A percentile compares a stretch with the other conserved stretches of the same genome.
Evolutionary conservation across 2,329 filamentous ascomycete species (phyloP).

Genomic region (Emmonsia crescens): DNA sequence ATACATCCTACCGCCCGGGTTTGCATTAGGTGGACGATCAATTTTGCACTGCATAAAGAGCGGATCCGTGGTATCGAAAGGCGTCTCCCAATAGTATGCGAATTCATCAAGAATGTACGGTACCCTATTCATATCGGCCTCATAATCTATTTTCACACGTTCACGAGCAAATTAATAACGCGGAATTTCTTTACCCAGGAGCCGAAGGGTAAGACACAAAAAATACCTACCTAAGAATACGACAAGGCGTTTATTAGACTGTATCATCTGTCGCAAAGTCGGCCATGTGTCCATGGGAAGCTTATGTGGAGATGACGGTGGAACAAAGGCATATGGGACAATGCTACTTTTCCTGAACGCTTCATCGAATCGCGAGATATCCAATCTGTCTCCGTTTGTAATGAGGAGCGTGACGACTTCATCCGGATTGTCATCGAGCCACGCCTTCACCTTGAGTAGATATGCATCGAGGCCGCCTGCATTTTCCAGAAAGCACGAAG

Average conservation of each 20-base stretch:
- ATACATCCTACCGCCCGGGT: conserved; percentile 33
- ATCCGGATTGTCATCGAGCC: conserved; percentile 47
- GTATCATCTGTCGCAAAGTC: conserved; percentile 32
- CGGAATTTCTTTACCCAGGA: not conserved
- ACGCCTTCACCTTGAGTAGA: conserved; percentile 47
- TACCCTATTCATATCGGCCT: conserved; percentile 26
- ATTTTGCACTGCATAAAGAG: conserved; percentile 34
- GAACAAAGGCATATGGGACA: conserved; percentile 28
- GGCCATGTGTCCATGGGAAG: conserved; percentile 33
- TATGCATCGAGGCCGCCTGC: conserved; percentile 47
- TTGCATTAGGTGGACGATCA: conserved; percentile 32
- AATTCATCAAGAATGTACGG: conserved; percentile 37
- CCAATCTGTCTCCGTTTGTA: conserved; percentile 46
- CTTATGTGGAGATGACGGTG: conserved; percentile 19
- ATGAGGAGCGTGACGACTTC: conserved; percentile 55
- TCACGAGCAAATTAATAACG: not conserved
- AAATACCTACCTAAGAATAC: conserved; percentile 31
- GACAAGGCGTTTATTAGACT: conserved; percentile 32
- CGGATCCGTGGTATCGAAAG: conserved; percentile 32
- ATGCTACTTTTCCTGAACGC: conserved; percentile 25
- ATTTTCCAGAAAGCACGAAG: conserved; percentile 49
- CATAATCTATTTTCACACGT: conserved; percentile 25
- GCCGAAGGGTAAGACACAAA: not conserved
- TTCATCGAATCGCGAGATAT: conserved; percentile 23
- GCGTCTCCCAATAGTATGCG: conserved; percentile 38